Evolutionary conservation across 805 yeast genomes (phyloP), one percentile per base, ranked within the genome.

Genomic region (Candida nitratophila): DNA sequence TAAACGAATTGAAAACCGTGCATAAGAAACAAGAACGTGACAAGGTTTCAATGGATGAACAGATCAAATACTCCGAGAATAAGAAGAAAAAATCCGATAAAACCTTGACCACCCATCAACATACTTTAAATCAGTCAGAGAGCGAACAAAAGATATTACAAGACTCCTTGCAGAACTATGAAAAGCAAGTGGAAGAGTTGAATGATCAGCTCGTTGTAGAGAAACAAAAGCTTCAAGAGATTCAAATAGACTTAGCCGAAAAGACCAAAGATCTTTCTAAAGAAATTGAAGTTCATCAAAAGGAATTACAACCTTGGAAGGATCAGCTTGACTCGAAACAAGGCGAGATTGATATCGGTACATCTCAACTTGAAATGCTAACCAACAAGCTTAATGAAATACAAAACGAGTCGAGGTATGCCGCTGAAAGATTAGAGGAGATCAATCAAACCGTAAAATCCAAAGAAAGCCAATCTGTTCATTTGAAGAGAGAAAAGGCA

Each of bases 301-400:
- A 69, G 8, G 71, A 82, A 47, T 64, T 88, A 7, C 90, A 86
- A 51, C 99, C 98, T 0, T 88, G 95, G 90, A 79, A 78, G 47
- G 81, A 75, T 24, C 74, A 79, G 49, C 65, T 89, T 27, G 80
- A 76, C 47, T 73, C 74, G 15, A 80, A 81, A 45, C 79, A 79
- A 44, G 74, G 84, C 14, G 79, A 79, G 39, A 73, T 84, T 8
- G 75, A 80, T 41, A 73, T 86, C n/a, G 76, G 80, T 3, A 70
- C 76, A 42, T 76, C 86, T 8, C 78, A 82, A 47, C 70, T 86
- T n/a, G 76, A 77, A 21, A 71, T 86, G 59, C 55, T 84, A 9
- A 56, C 65, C 20, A 74, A 70, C 16, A 76, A 78, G 46, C 65
- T 70, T 39, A 57, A 58, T 0, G 70, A 71, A 16, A 56, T 73